A percentile compares a stretch with the other conserved stretches of the same genome.
Evolutionary conservation across 2,329 filamentous ascomycete genomes (phyloP).

Genomic region (Fusarium sp.): DNA sequence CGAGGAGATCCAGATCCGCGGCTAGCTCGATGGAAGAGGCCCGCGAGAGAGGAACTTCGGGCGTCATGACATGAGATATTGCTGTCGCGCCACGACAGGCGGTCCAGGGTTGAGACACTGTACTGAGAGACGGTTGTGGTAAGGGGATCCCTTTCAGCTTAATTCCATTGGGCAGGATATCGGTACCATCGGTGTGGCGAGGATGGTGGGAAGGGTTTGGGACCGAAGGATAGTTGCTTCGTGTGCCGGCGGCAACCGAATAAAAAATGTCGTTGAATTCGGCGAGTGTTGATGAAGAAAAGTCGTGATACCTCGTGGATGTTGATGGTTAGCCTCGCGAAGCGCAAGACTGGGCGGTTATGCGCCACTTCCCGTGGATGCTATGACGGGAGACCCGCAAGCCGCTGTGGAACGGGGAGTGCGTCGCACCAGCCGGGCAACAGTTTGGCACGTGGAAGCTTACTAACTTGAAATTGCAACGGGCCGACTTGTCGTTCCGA

Average conservation of each 20-base stretch:
- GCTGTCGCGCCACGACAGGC: conserved; percentile 30
- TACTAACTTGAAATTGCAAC: not conserved
- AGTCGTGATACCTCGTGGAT: conserved; percentile 16
- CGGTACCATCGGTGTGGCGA: not conserved
- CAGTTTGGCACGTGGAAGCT: conserved; percentile 22
- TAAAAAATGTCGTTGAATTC: not conserved
- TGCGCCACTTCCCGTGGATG: conserved; percentile 22
- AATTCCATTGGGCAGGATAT: not conserved
- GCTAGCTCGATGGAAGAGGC: conserved; percentile 41
- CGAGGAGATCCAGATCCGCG: conserved; percentile 65
- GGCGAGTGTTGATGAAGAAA: not conserved
- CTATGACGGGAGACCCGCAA: conserved; percentile 9
- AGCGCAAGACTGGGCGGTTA: conserved; percentile 22
- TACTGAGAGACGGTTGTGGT: conserved; percentile 1
- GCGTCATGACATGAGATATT: conserved; percentile 47
- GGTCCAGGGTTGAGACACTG: not conserved
- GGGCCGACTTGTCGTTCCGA: not conserved
- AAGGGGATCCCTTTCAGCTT: conserved; percentile 10
- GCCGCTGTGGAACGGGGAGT: not conserved
- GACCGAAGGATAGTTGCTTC: too few relatives aligned
- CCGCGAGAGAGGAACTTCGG: conserved; percentile 38
- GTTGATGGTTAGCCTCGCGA: conserved; percentile 39
- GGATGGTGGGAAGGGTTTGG: not conserved
- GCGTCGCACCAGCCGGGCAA: not conserved
- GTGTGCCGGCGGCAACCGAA: too few relatives aligned